Evolutionary conservation across 495 filamentous ascomycete genomes (phyloP), one percentile per base, ranked within the genome.

Genomic region (Aspergillus coremiiformis): DNA sequence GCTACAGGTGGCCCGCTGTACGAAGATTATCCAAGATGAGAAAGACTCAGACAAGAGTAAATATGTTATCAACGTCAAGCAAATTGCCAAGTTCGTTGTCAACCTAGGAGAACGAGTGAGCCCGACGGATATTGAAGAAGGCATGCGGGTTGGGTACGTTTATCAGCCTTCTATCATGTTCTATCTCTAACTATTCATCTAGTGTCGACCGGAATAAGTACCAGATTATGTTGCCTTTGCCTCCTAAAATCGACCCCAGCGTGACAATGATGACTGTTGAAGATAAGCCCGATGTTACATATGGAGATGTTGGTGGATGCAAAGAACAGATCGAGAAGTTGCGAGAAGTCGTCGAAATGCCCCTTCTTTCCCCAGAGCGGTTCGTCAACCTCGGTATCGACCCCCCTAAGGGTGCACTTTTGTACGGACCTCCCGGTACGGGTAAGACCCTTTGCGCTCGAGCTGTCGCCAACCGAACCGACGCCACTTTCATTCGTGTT

Each of bases 261-360:
- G 93, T 98, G 58, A 98, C 93, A 45, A 98, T 98, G 93, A 98
- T 98, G 93, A 96, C 93, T 14, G 93, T 98, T 48, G 93, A 98
- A 75, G 93, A 98, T 70, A 98, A 98, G 78, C 93, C 93, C 12
- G 93, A 98, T 69, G 93, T 98, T 46, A 98, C 93, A 55, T 98
- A 98, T 65, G 92, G 93, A 55, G 93, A 98, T 73, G 94, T 98
- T 15, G 93, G 93, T 62, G 93, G 93, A 52, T 96, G 92, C 81
- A 98, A 98, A 73, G 93, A 98, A 67, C 93, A 98, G 66, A 95
- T 98, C 33, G 93, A 98, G 78, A 98, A 98, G 75, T 82, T 98
- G 59, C 81, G 93, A 67, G 93, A 98, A 72, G 93, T 98, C 17
- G 93, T 98, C 29, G 93, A 98, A 74, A 95, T 97, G 86, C 93